Percentiles rank a stretch among this genome's conserved stretches.
phyloP scores from a whole-genome alignment of 257 asterid species.

The Solanum chmielewskii region DNA sequence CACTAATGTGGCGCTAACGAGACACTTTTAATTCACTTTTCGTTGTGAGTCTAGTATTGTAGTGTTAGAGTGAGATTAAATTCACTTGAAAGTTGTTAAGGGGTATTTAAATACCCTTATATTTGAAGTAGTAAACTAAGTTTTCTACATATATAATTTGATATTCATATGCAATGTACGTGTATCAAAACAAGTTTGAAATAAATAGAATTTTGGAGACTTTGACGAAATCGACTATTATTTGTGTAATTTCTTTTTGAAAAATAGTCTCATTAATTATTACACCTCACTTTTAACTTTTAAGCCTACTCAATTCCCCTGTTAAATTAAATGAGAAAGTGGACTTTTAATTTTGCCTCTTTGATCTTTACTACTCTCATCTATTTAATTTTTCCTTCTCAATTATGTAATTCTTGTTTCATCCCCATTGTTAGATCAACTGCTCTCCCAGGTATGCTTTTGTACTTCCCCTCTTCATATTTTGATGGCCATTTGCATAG shows the following conservation, averaged over 20 bases:
- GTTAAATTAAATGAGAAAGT: not conserved
- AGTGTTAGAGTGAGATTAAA: not conserved
- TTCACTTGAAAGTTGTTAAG: not conserved
- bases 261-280: no score
- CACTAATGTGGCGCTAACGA: not conserved
- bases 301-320: not conserved
- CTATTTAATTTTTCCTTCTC: not conserved
- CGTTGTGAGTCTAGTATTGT: not conserved
- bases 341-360: not conserved
- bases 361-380: not conserved
- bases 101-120: no score
- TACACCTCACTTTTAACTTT: not conserved
- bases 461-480: not conserved
- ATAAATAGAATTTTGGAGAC: not conserved
- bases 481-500: not conserved
- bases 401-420: not conserved
- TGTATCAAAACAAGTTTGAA: not conserved
- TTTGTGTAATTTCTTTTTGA: no score
- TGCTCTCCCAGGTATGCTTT: not conserved
- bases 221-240: not conserved
- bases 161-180: not conserved
- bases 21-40: not conserved
- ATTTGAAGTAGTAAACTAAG: no score
- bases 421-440: not conserved
- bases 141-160: no score